Evolutionary conservation across 805 yeast genomes (phyloP).

Genomic region (Candida sanyiensis): DNA sequence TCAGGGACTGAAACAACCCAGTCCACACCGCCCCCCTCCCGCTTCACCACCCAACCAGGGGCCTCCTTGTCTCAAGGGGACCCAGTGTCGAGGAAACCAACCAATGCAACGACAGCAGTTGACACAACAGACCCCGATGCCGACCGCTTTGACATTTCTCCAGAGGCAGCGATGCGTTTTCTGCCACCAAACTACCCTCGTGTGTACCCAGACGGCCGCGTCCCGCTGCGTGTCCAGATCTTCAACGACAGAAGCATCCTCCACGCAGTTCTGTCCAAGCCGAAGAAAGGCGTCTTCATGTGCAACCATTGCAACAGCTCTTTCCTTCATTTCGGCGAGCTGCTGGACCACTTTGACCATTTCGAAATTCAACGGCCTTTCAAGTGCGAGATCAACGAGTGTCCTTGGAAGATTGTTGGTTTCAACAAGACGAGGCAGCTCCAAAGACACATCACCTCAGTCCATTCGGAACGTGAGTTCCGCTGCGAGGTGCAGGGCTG

Average conservation of each 20-base stretch:
- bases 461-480: constrained; percentile 37
- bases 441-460: constrained; percentile 27
- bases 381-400: constrained; percentile 29
- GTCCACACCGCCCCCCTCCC: too few species aligned
- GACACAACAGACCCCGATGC: too few species aligned
- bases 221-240: constrained; percentile 25
- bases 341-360: constrained; percentile 33
- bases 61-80: too few species aligned
- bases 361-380: constrained; percentile 29
- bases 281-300: constrained; percentile 34
- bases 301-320: constrained; percentile 34
- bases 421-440: constrained; percentile 33
- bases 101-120: too few species aligned
- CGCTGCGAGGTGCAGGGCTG: constrained; percentile 75
- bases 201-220: constrained; percentile 20
- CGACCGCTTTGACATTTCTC: constrained; percentile 1
- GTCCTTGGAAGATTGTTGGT: constrained; percentile 40
- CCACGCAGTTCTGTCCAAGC: constrained; percentile 20
- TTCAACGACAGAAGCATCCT: constrained; percentile 30
- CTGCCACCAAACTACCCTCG: constrained; percentile 25
- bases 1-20: background rate
- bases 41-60: too few species aligned
- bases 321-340: constrained; percentile 28
- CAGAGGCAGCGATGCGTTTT: constrained; percentile 13
- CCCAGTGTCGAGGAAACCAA: too few species aligned